These are phyloP conservation scores for Rhizopogon rudus DNA, from an alignment of 768 basidiomycete genomes.

Conservation along the genomic window DNA sequence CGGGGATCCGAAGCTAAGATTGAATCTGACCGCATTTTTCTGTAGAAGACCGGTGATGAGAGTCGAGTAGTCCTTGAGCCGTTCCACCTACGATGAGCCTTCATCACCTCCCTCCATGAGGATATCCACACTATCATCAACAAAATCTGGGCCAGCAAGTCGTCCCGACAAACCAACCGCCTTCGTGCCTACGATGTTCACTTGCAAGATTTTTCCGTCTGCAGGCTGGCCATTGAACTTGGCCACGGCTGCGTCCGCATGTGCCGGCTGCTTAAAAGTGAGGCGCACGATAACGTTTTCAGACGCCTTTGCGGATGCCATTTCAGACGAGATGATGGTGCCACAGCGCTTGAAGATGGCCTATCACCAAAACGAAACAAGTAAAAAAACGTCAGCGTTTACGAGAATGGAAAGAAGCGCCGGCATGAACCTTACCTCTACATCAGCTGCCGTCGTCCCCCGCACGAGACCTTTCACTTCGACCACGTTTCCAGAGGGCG, in stretches of 20 bases:
- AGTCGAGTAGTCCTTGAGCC: not conserved
- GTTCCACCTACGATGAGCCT: slow-evolving; percentile 46
- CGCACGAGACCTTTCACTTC: slow-evolving; percentile 68
- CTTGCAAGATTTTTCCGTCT: slow-evolving; percentile 70
- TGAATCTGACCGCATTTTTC: slow-evolving; percentile 85
- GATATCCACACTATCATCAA: slow-evolving; percentile 37
- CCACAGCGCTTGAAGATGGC: slow-evolving; percentile 85
- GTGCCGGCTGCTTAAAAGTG: slow-evolving; percentile 59
- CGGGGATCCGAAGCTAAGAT: slow-evolving; percentile 57
- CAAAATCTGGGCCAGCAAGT: slow-evolving; percentile 50
- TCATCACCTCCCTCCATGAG: slow-evolving; percentile 47
- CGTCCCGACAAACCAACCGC: slow-evolving; percentile 54
- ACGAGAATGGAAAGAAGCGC: not conserved
- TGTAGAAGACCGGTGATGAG: slow-evolving; percentile 20
- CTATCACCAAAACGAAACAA: slow-evolving; percentile 6
- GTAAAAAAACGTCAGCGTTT: not conserved
- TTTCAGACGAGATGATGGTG: slow-evolving; percentile 43
- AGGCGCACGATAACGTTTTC: slow-evolving; percentile 58
- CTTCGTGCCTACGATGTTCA: slow-evolving; percentile 55
- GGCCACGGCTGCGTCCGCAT: slow-evolving; percentile 62
- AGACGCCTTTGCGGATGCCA: slow-evolving; percentile 10
- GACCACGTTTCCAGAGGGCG: slow-evolving; percentile 57
- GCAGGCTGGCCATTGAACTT: slow-evolving; percentile 80
- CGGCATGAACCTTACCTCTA: slow-evolving; percentile 33
- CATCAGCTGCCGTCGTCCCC: slow-evolving; percentile 81